Evolutionary conservation across 2,329 filamentous ascomycete genomes (phyloP), one percentile per base, ranked within the genome.

Genomic region (Alternaria viburni): DNA sequence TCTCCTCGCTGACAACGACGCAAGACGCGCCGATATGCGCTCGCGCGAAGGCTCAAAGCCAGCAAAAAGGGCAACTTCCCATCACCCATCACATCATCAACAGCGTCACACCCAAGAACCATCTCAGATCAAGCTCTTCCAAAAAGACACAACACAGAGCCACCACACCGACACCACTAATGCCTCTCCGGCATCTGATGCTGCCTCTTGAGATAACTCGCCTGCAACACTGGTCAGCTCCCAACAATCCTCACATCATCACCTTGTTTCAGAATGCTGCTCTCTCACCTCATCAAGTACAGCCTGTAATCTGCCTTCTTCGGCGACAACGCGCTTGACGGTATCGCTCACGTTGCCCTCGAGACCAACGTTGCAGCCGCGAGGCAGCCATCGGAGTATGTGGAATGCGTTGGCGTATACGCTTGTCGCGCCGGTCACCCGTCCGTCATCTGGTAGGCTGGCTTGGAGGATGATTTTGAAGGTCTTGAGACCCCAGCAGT

Each of bases 401-500:
- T 83, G 82, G 61, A 84, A 84, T 0, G 81, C 82, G 59, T 83
- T 83, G 13, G 81, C 81, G 59, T 83, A 83, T 8, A 83, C 80
- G 23, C 79, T 82, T 4, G 79, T 81, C 25, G 80, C 79, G 9
- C 78, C 76, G 2, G 57, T 64, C 10, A 66, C 54, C 9, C 63
- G 36, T n/a, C 69, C 65, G 28, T 79, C 77, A 44, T 76, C 74
- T 0, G 77, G 76, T 17, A 80, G 63, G 44, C 70, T 70, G 4
- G 70, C 66, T 19, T 75, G 80, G 51, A 83, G 73, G 17, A 78
- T 72, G 26, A 84, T 81, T 36, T 77, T 78, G 54, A 83, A 77
- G 1, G 69, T 80, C 66, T 81, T 78, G 32, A 84, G 66, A 4
- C 81, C 81, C 75, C 81, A 83, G 71, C 82, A 83, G 65, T 83